Evolutionary conservation across 495 filamentous ascomycete species (phyloP), one percentile per base, ranked within the genome.

Genomic region (Filosporella fistucella): DNA sequence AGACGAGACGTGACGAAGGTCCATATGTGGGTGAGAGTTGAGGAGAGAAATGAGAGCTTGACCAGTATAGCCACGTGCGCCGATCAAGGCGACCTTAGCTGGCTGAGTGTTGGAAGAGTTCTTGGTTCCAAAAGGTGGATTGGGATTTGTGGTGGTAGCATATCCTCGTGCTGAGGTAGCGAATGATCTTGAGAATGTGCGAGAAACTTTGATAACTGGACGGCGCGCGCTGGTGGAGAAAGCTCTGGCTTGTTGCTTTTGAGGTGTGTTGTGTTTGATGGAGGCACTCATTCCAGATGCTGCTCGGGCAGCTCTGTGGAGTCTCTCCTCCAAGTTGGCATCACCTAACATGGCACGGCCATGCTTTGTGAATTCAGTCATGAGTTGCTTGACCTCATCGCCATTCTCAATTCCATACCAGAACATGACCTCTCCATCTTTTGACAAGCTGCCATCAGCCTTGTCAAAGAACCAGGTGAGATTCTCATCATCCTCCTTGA

Each of bases 391-490:
- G 17, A 96, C 82, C 63, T 96, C 88, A 38, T 89, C 82, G n/a
- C 84, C 80, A 43, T 75, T 82, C 56, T 91, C 87, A 45, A 93
- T 80, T 26, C 93, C 93, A 60, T 93, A 95, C 89, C 93, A 98
- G 74, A 97, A 97, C 63, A 97, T 83, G 28, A 96, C 88, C 57
- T 94, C 83, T 44, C 88, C 89, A 42, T 88, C 79, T 25, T 81
- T 78, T 36, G 85, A 86, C 49, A 96, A 72, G 66, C 87, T 95
- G 38, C 94, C 94, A 50, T 95, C 88, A 8, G 93, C 86, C 74
- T 96, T 96, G 69, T 95, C 91, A 53, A 94, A 96, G 73, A 97
- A 97, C 93, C 93, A 98, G 22, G 87, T 89, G 58, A 98, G 74
- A 64, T 97, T 97, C 76, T 97, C 94, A 53, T 98, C 93, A 51